Percentiles rank a stretch among this genome's conserved stretches.
Evolutionary conservation across 2,329 filamentous ascomycete genomes (phyloP).

Genomic region (Dothistroma septosporum): DNA sequence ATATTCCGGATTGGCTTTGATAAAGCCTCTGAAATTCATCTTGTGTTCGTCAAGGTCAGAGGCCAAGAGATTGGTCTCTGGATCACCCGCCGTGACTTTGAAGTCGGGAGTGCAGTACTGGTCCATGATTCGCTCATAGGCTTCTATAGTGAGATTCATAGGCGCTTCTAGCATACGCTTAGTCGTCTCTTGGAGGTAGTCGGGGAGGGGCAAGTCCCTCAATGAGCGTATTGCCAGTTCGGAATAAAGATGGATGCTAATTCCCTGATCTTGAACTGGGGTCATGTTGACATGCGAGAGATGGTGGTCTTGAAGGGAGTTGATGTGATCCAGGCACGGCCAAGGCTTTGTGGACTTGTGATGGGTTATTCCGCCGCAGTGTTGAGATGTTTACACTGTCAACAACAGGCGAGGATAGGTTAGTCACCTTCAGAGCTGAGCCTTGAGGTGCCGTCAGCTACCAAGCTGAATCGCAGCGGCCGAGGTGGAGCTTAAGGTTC

Average conservation of each 20-base stretch:
- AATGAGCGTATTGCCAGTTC: neutral
- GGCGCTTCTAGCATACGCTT: neutral
- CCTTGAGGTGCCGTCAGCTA: neutral
- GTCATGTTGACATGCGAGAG: neutral
- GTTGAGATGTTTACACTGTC: no score
- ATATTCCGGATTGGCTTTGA: conserved; percentile 1
- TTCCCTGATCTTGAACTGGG: neutral
- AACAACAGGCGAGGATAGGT: no score
- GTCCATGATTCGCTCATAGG: conserved; percentile 1
- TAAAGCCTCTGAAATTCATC: neutral
- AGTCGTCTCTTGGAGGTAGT: conserved; percentile 5
- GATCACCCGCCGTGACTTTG: neutral
- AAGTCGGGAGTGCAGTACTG: neutral
- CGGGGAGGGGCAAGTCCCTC: neutral
- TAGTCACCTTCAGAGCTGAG: no score
- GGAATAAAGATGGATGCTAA: neutral
- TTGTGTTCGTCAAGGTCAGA: neutral
- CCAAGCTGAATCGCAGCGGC: neutral
- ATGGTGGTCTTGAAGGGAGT: no score
- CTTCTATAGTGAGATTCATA: neutral
- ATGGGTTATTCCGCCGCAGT: no score
- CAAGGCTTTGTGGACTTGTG: no score
- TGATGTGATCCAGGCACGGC: no score
- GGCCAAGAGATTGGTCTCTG: conserved; percentile 2
- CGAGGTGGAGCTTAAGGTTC: neutral